Base-by-base conservation (phyloP, 225 moss, liverwort and hornwort genomes). In the Neckera pumila region DNA sequence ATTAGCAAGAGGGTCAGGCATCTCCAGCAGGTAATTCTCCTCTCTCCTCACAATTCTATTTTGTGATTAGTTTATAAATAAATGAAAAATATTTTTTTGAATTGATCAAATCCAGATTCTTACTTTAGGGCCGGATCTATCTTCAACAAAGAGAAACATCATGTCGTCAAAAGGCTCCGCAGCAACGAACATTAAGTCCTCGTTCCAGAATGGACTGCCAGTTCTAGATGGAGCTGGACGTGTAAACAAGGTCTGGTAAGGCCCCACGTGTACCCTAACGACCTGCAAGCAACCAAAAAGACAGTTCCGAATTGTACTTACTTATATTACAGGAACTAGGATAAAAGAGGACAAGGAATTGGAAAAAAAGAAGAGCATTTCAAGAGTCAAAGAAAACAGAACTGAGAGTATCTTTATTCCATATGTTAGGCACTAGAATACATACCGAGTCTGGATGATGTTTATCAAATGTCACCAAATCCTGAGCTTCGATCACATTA, bases 121-220 rank as follows among this genome's bases (percentile, higher is more conserved):
- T 84, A 94, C 91, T 61, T 92, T 94, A 4, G 88, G 77, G 21
- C 91, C 91, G 17, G 94, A 59, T 54, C 94, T 83, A 76, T 99
- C 95, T 90, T 96, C 95, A 18, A 99, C 90, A 17, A 90, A 64
- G 42, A 99, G 90, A 33, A 93, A 87, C 85, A 99, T 91, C 80
- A 95, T 86, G 83, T 99, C 99, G 15, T 99, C 99, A 58, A 99
- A 97, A 25, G 99, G 99, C 87, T 97, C 99, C 20, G 99, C 96
- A 60, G 93, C 99, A 66, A 99, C 99, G 61, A 99, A 97, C 93
- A 99, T 90, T n/a, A 95, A 81, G 64, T 96, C 97, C 84, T 99
- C 96, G 49, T 96, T 95, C 99, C 99, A 99, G 36, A 88, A 90
- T 10, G 96, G 92, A 89, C 88, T 97, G 17, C 92, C 92, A 57